A percentile compares a stretch with the other conserved stretches of the same genome.
Conservation (phyloP, 2,329 filamentous ascomycete genomes). For the Xylaria sp. region DNA sequence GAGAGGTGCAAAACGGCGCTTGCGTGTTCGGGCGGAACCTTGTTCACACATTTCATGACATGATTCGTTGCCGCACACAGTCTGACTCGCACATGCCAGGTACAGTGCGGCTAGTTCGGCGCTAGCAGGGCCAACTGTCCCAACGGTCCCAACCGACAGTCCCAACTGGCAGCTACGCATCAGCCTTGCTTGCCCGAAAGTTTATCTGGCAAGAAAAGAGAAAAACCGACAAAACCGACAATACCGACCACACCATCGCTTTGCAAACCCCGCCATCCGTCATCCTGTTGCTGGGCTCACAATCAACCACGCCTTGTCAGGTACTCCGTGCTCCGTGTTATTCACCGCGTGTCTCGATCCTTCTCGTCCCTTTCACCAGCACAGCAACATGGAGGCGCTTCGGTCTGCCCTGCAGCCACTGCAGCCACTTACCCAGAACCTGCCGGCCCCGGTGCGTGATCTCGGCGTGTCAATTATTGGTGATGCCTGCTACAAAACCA, state of each 20-base stretch:
- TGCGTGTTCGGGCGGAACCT: neutral
- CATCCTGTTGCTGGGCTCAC: neutral
- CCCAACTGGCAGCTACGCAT: neutral
- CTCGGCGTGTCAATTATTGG: slow-evolving; percentile 76
- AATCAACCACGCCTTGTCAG: neutral
- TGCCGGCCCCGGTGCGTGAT: slow-evolving; percentile 70
- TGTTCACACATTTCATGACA: neutral
- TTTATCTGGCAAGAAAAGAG: too few relatives aligned
- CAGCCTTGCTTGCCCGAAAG: too few relatives aligned
- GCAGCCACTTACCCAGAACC: slow-evolving; percentile 63
- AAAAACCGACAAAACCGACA: too few relatives aligned
- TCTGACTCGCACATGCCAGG: neutral
- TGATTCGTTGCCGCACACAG: neutral
- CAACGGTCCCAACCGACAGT: neutral
- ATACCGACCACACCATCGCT: too few relatives aligned
- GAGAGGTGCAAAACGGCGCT: neutral
- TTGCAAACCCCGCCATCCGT: too few relatives aligned
- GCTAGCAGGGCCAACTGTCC: neutral
- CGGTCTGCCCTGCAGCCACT: slow-evolving; percentile 57
- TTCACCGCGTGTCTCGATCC: neutral
- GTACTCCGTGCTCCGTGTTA: too few relatives aligned
- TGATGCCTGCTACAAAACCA: slow-evolving; percentile 73
- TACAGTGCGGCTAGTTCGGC: neutral
- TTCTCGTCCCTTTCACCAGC: neutral
- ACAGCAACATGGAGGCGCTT: slow-evolving; percentile 51